Percentiles rank a stretch among this genome's conserved stretches.
Evolutionary conservation across 1,139 yeast species (phyloP).

Genomic region (Yamadazyma triangularis): DNA sequence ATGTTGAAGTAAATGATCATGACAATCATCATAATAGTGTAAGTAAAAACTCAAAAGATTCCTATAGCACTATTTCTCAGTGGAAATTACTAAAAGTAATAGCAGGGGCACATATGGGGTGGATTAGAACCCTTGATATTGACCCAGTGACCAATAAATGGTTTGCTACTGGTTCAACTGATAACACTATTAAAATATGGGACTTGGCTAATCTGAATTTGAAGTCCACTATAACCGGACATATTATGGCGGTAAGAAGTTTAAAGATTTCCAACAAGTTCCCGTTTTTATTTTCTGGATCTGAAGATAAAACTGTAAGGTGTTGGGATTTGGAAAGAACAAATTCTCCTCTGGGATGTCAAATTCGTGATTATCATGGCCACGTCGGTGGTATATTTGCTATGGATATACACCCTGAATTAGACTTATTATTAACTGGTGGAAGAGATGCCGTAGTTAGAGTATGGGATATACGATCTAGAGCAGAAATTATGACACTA

Average conservation of each 20-base stretch:
- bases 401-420: conserved; percentile 78
- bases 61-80: conserved; percentile 2
- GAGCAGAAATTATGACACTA: conserved; percentile 70
- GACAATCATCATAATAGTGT: neutral
- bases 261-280: conserved; percentile 66
- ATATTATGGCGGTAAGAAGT: conserved; percentile 83
- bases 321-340: conserved; percentile 96
- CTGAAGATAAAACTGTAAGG: conserved; percentile 91
- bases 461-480: conserved; percentile 90
- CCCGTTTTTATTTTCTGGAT: conserved; percentile 87
- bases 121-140: conserved; percentile 77
- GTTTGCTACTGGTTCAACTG: conserved; percentile 91
- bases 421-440: conserved; percentile 83
- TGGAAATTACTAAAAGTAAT: conserved; percentile 76
- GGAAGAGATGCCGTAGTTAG: conserved; percentile 86
- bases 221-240: conserved; percentile 81
- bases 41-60: neutral
- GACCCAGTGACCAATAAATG: conserved; percentile 82
- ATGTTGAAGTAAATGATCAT: conserved; percentile 1
- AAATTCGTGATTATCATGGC: conserved; percentile 85
- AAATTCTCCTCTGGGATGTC: conserved; percentile 49
- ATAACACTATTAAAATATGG: conserved; percentile 89
- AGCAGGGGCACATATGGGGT: conserved; percentile 83
- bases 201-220: conserved; percentile 71
- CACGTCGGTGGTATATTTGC: conserved; percentile 89